Evolutionary conservation across 73 alveolate genomes (phyloP).

Genomic region (Effrenium voratum): DNA sequence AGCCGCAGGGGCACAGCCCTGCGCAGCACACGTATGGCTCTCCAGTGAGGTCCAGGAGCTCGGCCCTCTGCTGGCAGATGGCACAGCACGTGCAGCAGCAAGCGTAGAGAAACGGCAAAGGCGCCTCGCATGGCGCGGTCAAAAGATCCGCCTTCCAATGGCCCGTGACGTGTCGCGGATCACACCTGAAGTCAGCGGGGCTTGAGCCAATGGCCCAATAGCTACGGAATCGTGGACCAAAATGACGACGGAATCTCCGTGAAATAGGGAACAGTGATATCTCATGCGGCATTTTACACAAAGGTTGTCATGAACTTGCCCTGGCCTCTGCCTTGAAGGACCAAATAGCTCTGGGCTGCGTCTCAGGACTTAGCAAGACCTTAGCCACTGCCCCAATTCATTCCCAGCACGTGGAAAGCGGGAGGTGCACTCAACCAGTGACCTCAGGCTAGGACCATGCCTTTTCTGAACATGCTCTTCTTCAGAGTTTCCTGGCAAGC

Average conservation of each 20-base stretch:
- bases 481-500: slow-evolving; percentile 96
- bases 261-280: too few species aligned
- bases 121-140: neutral
- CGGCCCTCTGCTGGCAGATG: slow-evolving; percentile 55
- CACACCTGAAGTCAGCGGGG: neutral
- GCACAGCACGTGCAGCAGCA: too few species aligned
- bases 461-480: slow-evolving; percentile 97
- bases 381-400: neutral
- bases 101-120: too few species aligned
- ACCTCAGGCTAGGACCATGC: slow-evolving; percentile 43
- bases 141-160: neutral
- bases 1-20: slow-evolving; percentile 70
- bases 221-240: too few species aligned
- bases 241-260: too few species aligned
- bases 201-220: too few species aligned
- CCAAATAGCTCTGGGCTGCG: slow-evolving; percentile 81
- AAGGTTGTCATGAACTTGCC: neutral
- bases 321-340: slow-evolving; percentile 82
- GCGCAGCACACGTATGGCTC: slow-evolving; percentile 78
- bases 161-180: neutral
- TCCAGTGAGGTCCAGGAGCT: slow-evolving; percentile 45
- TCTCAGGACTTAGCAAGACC: slow-evolving; percentile 81
- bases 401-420: neutral
- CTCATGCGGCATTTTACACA: too few species aligned
- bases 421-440: neutral